Evolutionary conservation across 2,329 filamentous ascomycete species (phyloP).

Genomic region (Leptographium procerum): DNA sequence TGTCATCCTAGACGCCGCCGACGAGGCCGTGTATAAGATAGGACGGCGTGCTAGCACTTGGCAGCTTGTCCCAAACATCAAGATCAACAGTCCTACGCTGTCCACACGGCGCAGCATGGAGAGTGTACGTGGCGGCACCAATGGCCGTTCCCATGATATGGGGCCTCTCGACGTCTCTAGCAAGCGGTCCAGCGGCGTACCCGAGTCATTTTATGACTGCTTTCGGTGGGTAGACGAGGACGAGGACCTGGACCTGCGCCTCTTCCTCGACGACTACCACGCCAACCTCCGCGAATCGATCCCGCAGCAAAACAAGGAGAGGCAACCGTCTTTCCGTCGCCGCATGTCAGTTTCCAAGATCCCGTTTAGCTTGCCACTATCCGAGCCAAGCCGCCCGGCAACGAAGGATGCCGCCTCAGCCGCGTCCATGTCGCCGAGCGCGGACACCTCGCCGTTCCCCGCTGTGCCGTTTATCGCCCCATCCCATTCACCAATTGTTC

Average conservation of each 20-base stretch:
- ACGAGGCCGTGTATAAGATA: constrained; percentile 44
- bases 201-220: constrained; percentile 51
- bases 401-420: constrained; percentile 26
- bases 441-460: constrained; percentile 14
- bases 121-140: neutral
- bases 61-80: constrained; percentile 19
- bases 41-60: constrained; percentile 26
- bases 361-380: constrained; percentile 45
- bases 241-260: constrained; percentile 53
- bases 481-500: constrained; percentile 2
- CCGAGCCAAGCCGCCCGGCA: constrained; percentile 34
- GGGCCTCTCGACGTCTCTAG: neutral
- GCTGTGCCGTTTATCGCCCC: constrained; percentile 14
- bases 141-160: neutral
- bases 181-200: constrained; percentile 19
- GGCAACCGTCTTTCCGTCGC: constrained; percentile 54
- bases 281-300: constrained; percentile 43
- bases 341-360: constrained; percentile 61
- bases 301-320: constrained; percentile 30
- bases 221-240: constrained; percentile 68
- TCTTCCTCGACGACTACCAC: constrained; percentile 61
- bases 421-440: neutral
- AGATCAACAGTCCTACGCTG: constrained; percentile 12
- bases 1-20: constrained; percentile 29
- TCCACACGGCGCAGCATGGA: constrained; percentile 10